Base-by-base conservation (phyloP, 2,329 filamentous ascomycete genomes). In the Cordyceps cicadae region DNA sequence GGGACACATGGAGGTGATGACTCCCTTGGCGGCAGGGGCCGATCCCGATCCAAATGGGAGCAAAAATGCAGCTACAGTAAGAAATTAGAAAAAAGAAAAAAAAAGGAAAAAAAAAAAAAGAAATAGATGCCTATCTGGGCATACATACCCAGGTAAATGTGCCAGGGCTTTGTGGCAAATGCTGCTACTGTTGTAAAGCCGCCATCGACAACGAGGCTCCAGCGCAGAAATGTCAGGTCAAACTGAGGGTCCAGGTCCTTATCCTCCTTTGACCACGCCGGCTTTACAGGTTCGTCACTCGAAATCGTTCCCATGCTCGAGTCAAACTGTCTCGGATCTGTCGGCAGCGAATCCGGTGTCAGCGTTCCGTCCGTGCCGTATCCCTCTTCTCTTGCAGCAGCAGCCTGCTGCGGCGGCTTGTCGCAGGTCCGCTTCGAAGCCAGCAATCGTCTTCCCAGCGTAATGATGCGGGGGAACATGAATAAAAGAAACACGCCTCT, bases 1-100 rank as follows among this genome's bases (percentile, higher is more conserved):
- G 0, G 85, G 75, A 50, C 86, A 86, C 85, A 90, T 87, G 61
- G 87, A 82, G 0, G 88, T 81, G 62, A 90, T 88, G n/a, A 87
- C 85, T 0, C 87, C 87, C 65, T 90, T 90, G 1, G 86, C 85
- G 0, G 87, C 85, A 0, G 86, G 81, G 0, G 86, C 87, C 0
- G 87, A 87, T 0, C 87, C 87, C 0, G 87, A 87, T 0, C 85
- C 86, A 34, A 90, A 82, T 0, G 87, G 87, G 0, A 90, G 76
- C 1, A 89, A 68, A 29, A 83, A 79, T 0, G 85, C 85, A 1
- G 87, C 81, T 79, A n/a, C n/a, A n/a, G 32, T 8, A 43, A 24
- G 5, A 29, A 54, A 34, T 61, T 26, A 63, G 43, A 39, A 48
- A 17, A 53, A 17, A 11, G 5, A 34, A n/a, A 9, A 49, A 24